Base-by-base conservation (phyloP, 2,329 filamentous ascomycete species). In the Alternaria solani region DNA sequence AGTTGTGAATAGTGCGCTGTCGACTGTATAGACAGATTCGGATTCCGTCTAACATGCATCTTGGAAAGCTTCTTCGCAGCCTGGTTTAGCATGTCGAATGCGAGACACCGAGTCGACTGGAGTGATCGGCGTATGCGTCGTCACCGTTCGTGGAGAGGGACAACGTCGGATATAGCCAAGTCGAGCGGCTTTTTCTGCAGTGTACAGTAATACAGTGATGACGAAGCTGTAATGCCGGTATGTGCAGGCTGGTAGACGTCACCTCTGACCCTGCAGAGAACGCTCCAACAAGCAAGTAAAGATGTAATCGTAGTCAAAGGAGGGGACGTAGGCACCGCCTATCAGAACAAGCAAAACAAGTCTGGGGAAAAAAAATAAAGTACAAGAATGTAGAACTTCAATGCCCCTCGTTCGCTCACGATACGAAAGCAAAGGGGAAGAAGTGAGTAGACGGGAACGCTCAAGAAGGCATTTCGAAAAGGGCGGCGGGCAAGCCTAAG, bases 21-120 rank as follows among this genome's bases (percentile, higher is more conserved):
- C 44, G 81, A 80, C 47, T 80, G 80, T 48, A 81, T 78, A n/a
- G 79, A 80, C 55, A 83, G 75, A 64, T 79, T 80, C 14, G 81
- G 81, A 66, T 83, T 83, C 61, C 81, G 75, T 65, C 81, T 76
- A 64, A 79, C 80, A 64, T 81, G 79, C 81, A 83, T 83, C 51
- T 69, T 78, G 61, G 72, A 76, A 38, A 73, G 61, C 61, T 75
- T 75, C 39, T 74, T 64, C 28, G 74, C 70, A 26, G 72, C 70
- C 67, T 77, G 76, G 61, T 77, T 72, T 62, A 78, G 68, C 76
- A 78, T 78, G 48, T 67, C 67, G 65, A 63, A 65, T 36, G 49
- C 26, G 41, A 18, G 30, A 56, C n/a, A 34, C n/a, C 25, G 28
- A 46, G 14, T 57, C 28, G 16, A 51, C 23, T 52, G 34, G 43